Evolutionary conservation across 2,329 filamentous ascomycete species (phyloP).

Genomic region (Microdochium paspali): DNA sequence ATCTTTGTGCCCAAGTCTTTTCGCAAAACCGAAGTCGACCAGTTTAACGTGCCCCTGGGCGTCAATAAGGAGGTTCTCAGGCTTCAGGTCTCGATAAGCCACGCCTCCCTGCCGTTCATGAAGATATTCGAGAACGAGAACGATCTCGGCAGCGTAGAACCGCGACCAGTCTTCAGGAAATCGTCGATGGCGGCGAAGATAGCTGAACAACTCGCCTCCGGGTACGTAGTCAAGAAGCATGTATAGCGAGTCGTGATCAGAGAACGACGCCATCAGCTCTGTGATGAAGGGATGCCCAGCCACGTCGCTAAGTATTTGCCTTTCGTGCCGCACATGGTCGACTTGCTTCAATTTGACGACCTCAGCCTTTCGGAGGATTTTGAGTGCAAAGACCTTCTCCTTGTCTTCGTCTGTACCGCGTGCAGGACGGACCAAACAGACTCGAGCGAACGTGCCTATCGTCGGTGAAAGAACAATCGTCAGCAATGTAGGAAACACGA

Average conservation of each 20-base stretch:
- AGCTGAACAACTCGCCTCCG: slow-evolving; percentile 78
- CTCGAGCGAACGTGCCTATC: slow-evolving; percentile 76
- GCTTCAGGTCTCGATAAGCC: slow-evolving; percentile 75
- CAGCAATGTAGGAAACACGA: neutral
- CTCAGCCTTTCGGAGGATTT: slow-evolving; percentile 65
- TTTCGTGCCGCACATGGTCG: slow-evolving; percentile 78
- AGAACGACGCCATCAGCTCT: slow-evolving; percentile 67
- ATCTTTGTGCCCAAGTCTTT: slow-evolving; percentile 54
- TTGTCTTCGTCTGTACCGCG: slow-evolving; percentile 41
- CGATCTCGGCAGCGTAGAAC: slow-evolving; percentile 79
- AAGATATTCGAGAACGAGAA: slow-evolving; percentile 70
- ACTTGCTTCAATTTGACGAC: slow-evolving; percentile 78
- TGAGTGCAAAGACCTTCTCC: slow-evolving; percentile 67
- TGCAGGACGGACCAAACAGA: slow-evolving; percentile 65
- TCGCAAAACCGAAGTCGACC: slow-evolving; percentile 80
- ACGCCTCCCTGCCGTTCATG: slow-evolving; percentile 71
- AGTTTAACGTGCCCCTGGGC: slow-evolving; percentile 71
- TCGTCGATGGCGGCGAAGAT: slow-evolving; percentile 65
- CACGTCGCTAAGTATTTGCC: slow-evolving; percentile 66
- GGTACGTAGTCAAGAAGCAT: slow-evolving; percentile 79
- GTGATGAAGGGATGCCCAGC: slow-evolving; percentile 80
- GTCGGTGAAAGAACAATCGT: slow-evolving; percentile 2
- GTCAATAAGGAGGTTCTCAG: slow-evolving; percentile 74
- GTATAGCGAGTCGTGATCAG: slow-evolving; percentile 69
- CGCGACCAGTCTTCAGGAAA: slow-evolving; percentile 72